These are phyloP conservation scores for Podila clonocystis DNA, from an alignment of 192 early-diverging fungal species.

Conservation along the genomic window DNA sequence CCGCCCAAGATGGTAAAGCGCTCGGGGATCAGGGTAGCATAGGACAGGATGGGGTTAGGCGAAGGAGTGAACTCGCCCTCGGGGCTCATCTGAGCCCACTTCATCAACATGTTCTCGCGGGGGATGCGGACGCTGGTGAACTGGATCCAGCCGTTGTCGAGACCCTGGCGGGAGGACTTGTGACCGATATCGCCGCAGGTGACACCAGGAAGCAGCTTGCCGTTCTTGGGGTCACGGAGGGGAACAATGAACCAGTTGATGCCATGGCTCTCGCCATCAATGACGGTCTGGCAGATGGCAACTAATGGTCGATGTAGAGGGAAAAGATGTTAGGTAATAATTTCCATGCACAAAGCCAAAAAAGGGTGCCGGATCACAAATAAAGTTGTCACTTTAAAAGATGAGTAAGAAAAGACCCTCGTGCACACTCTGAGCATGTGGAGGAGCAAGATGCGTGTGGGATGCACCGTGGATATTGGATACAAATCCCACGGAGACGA, in stretches of 20 bases:
- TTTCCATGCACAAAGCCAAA: no score
- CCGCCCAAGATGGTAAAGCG: slow-evolving; percentile 59
- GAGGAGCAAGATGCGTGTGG: no score
- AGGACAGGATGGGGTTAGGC: slow-evolving; percentile 64
- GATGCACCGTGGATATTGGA: no score
- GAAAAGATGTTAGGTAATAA: no score
- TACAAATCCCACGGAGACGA: no score
- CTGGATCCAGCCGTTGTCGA: slow-evolving; percentile 79
- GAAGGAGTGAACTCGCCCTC: slow-evolving; percentile 66
- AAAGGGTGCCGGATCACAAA: no score
- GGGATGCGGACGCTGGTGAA: slow-evolving; percentile 64
- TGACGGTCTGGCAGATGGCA: slow-evolving; percentile 66
- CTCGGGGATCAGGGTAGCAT: slow-evolving; percentile 73
- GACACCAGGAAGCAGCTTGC: slow-evolving; percentile 60
- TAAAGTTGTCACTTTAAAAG: slow-evolving; percentile 26
- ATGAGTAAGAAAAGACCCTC: background rate
- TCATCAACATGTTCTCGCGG: slow-evolving; percentile 65
- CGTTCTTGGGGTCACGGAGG: slow-evolving; percentile 62
- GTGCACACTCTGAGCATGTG: background rate
- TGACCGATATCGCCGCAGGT: slow-evolving; percentile 68
- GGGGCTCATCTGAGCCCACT: slow-evolving; percentile 62
- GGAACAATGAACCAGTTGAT: slow-evolving; percentile 76
- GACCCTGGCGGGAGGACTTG: slow-evolving; percentile 67
- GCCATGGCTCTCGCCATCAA: slow-evolving; percentile 65
- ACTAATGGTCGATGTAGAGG: slow-evolving; percentile 19